Base-by-base conservation (phyloP, 1,139 yeast genomes). In the Pichia sp. region DNA sequence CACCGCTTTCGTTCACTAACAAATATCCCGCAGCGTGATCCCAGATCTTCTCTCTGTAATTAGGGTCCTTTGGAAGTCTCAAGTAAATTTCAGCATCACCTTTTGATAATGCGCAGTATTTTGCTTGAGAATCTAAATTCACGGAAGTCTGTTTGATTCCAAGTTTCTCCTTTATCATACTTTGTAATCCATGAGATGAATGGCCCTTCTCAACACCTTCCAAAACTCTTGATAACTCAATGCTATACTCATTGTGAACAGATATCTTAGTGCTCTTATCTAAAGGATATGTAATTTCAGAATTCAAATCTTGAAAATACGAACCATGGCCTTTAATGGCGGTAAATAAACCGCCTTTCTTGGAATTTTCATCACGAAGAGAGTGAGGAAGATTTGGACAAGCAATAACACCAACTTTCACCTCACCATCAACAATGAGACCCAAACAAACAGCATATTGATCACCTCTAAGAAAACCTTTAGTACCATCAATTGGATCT, bases 181-280 rank as follows among this genome's bases (percentile, higher is more conserved):
- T 73, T 60, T 93, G 97, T n/a, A 84, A 78, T 19, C 79, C 86
- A 56, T 88, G 97, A 2, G 96, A 81, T 3, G 96, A 86, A 59
- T 91, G 99, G 1, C 91, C 91, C 56, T 85, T 82, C 64, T 91
- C 99, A n/a, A 91, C 97, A 48, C 95, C 93, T 66, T 93, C 98
- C 36, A 93, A 81, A 37, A 91, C 91, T 56, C 78, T 77, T 34
- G 84, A 76, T 4, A 68, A 63, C 1, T 59, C 50, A 4, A 81
- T 70, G 5, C 62, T 49, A 4, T 68, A 54, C 24, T 63, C 60
- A 40, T 69, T 68, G 34, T 67, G 68, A 74, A 77, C 68, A 17
- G 57, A 38, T 49, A 75, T 66, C 40, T 57, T 59, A 4, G 31
- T 28, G 2, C 48, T 28, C 43, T 63, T 50, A 28, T 52, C 56